A percentile compares a stretch with the other conserved stretches of the same genome.
phyloP scores from a whole-genome alignment of 495 filamentous ascomycete genomes.

The Penicillium subrubescens region DNA sequence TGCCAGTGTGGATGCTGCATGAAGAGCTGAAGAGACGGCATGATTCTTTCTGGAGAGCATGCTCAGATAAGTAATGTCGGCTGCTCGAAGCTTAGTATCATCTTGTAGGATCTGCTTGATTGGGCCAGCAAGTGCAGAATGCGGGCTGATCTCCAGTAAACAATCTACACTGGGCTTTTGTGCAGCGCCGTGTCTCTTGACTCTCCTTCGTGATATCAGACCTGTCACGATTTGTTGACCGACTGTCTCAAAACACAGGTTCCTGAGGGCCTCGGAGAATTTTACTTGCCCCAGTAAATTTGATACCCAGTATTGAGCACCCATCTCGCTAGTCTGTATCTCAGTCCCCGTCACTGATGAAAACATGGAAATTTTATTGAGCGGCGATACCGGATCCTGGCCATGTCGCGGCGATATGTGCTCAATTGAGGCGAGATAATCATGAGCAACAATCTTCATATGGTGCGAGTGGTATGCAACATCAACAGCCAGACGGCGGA shows the following conservation, averaged over 20 bases:
- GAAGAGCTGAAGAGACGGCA: slow-evolving; percentile 22
- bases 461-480: slow-evolving; percentile 67
- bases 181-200: slow-evolving; percentile 6
- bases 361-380: slow-evolving; percentile 23
- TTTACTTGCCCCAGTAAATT: slow-evolving; percentile 44
- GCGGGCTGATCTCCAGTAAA: slow-evolving; percentile 56
- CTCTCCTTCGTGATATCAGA: neutral
- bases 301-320: slow-evolving; percentile 41
- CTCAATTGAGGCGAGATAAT: slow-evolving; percentile 25
- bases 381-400: neutral
- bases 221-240: neutral
- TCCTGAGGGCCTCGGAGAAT: slow-evolving; percentile 37
- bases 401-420: slow-evolving; percentile 5
- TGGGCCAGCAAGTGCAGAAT: slow-evolving; percentile 44
- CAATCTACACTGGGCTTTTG: slow-evolving; percentile 31
- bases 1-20: slow-evolving; percentile 23
- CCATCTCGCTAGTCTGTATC: slow-evolving; percentile 16
- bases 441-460: slow-evolving; percentile 43
- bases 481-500: slow-evolving; percentile 42
- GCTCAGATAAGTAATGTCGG: slow-evolving; percentile 27
- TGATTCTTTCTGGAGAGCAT: slow-evolving; percentile 27
- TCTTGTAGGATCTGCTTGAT: slow-evolving; percentile 31
- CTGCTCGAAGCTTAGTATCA: slow-evolving; percentile 18
- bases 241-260: slow-evolving; percentile 25
- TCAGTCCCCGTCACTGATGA: slow-evolving; percentile 43